Conservation (phyloP, 306 rosid genomes). For the Delonix regia region DNA sequence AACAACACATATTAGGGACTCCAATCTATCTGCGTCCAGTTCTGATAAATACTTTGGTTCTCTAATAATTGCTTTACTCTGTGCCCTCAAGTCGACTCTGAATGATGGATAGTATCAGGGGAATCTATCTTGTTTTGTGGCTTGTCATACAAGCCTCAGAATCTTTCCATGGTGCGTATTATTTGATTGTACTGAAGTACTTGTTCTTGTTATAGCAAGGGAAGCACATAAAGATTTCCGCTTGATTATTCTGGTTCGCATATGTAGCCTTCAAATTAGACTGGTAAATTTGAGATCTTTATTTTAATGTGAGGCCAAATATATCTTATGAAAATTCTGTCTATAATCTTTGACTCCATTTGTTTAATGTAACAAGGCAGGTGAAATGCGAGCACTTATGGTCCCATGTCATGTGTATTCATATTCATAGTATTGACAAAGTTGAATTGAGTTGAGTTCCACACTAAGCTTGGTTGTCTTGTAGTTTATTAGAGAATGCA, state of each 20-base stretch:
- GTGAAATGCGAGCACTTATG: neutral
- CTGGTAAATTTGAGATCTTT: neutral
- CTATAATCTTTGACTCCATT: neutral
- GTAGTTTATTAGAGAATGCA: neutral
- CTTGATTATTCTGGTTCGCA: no score
- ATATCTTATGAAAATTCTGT: slow-evolving; percentile 4
- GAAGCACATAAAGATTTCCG: neutral
- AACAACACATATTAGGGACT: neutral
- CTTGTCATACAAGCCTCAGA: neutral
- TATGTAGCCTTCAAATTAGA: no score
- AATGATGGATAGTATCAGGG: slow-evolving; percentile 7
- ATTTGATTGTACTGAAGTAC: neutral
- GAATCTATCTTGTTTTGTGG: neutral
- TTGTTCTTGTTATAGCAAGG: neutral
- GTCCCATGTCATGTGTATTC: neutral
- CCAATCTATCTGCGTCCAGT: slow-evolving; percentile 3
- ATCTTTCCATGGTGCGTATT: slow-evolving; percentile 3
- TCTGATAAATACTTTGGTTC: slow-evolving; percentile 13
- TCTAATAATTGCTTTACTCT: neutral
- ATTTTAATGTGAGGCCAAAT: neutral
- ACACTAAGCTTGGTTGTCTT: neutral
- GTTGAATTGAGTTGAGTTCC: slow-evolving; percentile 6
- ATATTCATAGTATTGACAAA: neutral
- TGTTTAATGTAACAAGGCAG: slow-evolving; percentile 12
- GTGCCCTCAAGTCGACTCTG: slow-evolving; percentile 2